A percentile compares a stretch with the other conserved stretches of the same genome.
Evolutionary conservation across 148 eudicot species (phyloP).

Genomic region (Spergularia marina): DNA sequence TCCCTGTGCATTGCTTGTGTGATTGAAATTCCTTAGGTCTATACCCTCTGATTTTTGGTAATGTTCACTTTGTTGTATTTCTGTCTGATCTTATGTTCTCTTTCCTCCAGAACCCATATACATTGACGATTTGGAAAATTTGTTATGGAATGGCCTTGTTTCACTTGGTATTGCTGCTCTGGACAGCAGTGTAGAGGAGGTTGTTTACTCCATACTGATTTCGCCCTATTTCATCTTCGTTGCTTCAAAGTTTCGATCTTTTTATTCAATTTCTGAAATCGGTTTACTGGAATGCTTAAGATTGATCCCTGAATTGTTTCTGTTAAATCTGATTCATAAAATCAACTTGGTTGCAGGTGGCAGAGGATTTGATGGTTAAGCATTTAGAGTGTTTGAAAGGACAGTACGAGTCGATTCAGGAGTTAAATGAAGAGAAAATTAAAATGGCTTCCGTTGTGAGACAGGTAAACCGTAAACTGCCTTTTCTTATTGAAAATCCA

Average conservation of each 20-base stretch:
- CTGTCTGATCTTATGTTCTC: too few relatives aligned
- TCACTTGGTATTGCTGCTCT: constrained; percentile 45
- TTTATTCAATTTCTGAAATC: neutral
- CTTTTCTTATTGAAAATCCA: neutral
- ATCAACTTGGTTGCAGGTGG: constrained; percentile 34
- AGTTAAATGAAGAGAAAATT: constrained; percentile 37
- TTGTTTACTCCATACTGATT: constrained; percentile 13
- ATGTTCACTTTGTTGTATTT: too few relatives aligned
- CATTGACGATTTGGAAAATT: constrained; percentile 64
- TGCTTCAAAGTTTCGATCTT: neutral
- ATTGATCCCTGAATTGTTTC: neutral
- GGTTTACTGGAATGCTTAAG: neutral
- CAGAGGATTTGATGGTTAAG: constrained; percentile 56
- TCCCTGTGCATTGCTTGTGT: too few relatives aligned
- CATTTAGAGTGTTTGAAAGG: constrained; percentile 73
- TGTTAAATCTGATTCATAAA: neutral
- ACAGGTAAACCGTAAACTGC: constrained; percentile 46
- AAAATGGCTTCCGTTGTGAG: constrained; percentile 26
- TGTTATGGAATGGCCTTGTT: constrained; percentile 52
- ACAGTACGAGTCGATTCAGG: constrained; percentile 47
- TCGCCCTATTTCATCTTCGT: neutral
- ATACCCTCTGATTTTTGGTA: too few relatives aligned
- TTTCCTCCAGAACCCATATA: constrained; percentile 45
- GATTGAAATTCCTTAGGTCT: too few relatives aligned
- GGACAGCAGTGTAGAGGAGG: constrained; percentile 82